Percentiles rank a stretch among this genome's conserved stretches.
Evolutionary conservation across 352 stramenopile genomes (phyloP).

Genomic region (Pythium dissotocum): DNA sequence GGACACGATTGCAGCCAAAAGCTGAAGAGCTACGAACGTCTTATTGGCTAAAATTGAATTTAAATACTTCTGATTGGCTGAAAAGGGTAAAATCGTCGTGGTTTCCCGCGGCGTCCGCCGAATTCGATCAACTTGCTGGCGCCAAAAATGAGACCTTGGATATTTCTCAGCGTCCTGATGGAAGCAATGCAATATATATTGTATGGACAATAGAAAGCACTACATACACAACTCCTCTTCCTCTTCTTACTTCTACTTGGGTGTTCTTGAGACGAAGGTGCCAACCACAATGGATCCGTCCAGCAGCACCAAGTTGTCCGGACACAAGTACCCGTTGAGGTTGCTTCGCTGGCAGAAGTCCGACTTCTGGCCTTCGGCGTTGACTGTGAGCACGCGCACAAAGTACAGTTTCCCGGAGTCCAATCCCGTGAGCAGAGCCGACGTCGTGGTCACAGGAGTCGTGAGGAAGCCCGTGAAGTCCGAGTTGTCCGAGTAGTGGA

Average conservation of each 20-base stretch:
- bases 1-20: background rate
- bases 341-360: conserved; percentile 72
- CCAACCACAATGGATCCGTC: conserved; percentile 64
- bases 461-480: conserved; percentile 79
- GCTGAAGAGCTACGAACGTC: background rate
- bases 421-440: conserved; percentile 63
- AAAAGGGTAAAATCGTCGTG: background rate
- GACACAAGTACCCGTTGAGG: conserved; percentile 58
- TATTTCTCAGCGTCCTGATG: too few relatives aligned
- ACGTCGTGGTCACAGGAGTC: conserved; percentile 59
- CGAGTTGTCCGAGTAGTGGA: conserved; percentile 87
- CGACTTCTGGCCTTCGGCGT: conserved; percentile 71
- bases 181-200: conserved; percentile 4
- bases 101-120: conserved; percentile 17
- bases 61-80: conserved; percentile 14
- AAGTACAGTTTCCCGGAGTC: conserved; percentile 75
- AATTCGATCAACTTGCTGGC: conserved; percentile 6
- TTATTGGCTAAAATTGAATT: conserved; percentile 21
- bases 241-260: conserved; percentile 31
- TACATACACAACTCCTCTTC: background rate
- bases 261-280: conserved; percentile 43
- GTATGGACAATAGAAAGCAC: background rate
- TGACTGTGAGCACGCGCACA: conserved; percentile 81
- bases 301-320: conserved; percentile 66
- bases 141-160: conserved; percentile 4